These are phyloP conservation scores for Casuarina cunninghamiana DNA, from an alignment of 306 rosid species.

Conservation along the genomic window DNA sequence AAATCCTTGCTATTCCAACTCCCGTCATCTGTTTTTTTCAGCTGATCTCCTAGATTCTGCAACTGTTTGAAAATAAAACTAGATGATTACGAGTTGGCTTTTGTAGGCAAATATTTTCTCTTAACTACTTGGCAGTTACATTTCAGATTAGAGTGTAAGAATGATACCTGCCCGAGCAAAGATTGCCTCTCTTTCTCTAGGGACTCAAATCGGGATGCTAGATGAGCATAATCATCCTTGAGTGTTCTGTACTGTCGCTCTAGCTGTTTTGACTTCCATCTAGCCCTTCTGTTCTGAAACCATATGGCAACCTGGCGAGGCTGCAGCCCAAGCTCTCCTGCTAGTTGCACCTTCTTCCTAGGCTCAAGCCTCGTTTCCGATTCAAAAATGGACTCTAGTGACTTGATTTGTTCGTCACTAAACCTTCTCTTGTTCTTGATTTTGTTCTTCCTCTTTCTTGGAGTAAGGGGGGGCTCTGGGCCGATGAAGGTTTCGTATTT, in stretches of 20 bases:
- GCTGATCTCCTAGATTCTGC: slow-evolving; percentile 51
- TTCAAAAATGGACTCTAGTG: slow-evolving; percentile 71
- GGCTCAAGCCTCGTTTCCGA: slow-evolving; percentile 84
- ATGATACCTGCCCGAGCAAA: slow-evolving; percentile 66
- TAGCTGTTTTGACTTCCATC: slow-evolving; percentile 86
- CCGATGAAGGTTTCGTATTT: slow-evolving; percentile 28
- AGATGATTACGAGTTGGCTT: slow-evolving; percentile 2
- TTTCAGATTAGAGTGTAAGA: neutral
- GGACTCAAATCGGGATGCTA: slow-evolving; percentile 58
- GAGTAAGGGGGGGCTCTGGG: slow-evolving; percentile 27
- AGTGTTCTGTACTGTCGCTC: slow-evolving; percentile 73
- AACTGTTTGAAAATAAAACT: slow-evolving; percentile 44
- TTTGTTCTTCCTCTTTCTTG: slow-evolving; percentile 58
- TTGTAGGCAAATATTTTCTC: neutral
- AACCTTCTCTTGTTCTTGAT: slow-evolving; percentile 68
- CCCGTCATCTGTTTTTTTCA: slow-evolving; percentile 35
- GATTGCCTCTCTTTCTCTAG: slow-evolving; percentile 73
- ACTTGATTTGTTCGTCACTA: slow-evolving; percentile 71
- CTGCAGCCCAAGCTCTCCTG: slow-evolving; percentile 82
- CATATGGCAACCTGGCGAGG: slow-evolving; percentile 95
- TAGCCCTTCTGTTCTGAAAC: slow-evolving; percentile 96
- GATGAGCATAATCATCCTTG: slow-evolving; percentile 56
- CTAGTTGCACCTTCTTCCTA: slow-evolving; percentile 73
- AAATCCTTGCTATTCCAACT: slow-evolving; percentile 27
- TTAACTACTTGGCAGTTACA: neutral